Evolutionary conservation across 768 basidiomycete species (phyloP).

Genomic region (Russula compacta): DNA sequence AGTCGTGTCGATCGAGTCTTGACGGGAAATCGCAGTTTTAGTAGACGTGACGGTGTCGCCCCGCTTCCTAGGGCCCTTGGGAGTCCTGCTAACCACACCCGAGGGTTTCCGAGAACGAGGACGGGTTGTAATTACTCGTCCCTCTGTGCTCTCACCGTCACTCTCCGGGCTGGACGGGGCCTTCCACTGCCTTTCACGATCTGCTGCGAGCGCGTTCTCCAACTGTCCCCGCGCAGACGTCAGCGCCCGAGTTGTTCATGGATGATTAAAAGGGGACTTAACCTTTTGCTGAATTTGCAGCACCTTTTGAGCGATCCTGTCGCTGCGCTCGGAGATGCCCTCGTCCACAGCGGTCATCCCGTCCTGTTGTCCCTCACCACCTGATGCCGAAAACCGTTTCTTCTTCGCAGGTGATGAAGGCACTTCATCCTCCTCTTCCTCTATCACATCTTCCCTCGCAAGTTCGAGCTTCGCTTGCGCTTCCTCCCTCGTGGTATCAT

Average conservation of each 20-base stretch:
- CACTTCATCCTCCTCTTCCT: constrained; percentile 33
- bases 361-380: constrained; percentile 55
- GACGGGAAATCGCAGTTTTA: constrained; percentile 28
- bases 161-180: constrained; percentile 41
- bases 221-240: constrained; percentile 36
- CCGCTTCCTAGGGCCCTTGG: constrained; percentile 24
- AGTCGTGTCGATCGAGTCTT: constrained; percentile 28
- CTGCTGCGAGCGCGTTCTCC: constrained; percentile 62
- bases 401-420: constrained; percentile 37
- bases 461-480: constrained; percentile 46
- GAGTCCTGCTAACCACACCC: constrained; percentile 22
- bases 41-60: constrained; percentile 56
- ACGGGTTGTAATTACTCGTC: constrained; percentile 12
- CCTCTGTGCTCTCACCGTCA: constrained; percentile 37
- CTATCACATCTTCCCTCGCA: constrained; percentile 45
- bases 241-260: not conserved
- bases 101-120: constrained; percentile 30
- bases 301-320: constrained; percentile 83
- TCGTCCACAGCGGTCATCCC: constrained; percentile 83
- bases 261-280: constrained; percentile 19
- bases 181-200: constrained; percentile 38
- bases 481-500: constrained; percentile 30
- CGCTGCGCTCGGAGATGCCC: constrained; percentile 75
- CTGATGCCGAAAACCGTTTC: constrained; percentile 74
- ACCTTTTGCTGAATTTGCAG: constrained; percentile 89